These are phyloP conservation scores for Rhodotorula glutinis DNA, from an alignment of 1,284 basidiomycete genomes.

Conservation along the genomic window DNA sequence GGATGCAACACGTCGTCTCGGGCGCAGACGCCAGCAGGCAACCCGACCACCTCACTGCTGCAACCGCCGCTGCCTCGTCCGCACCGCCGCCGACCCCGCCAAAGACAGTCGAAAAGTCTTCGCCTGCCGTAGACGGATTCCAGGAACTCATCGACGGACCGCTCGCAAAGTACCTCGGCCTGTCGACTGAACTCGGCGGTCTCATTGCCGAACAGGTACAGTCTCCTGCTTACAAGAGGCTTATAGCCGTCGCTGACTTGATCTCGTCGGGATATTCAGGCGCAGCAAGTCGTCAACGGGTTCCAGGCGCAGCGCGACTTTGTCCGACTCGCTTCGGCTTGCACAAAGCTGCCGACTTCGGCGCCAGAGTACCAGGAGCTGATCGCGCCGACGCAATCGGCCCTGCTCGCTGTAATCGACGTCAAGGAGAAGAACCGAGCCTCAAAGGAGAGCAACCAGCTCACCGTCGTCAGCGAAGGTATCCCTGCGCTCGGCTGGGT, in stretches of 20 bases:
- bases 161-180: constrained; percentile 67
- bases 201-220: constrained; percentile 73
- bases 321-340: constrained; percentile 65
- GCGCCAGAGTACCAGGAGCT: constrained; percentile 62
- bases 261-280: too few relatives aligned
- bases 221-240: constrained; percentile 19
- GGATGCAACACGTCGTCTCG: constrained; percentile 34
- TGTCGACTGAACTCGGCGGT: constrained; percentile 72
- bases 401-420: constrained; percentile 71
- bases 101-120: constrained; percentile 1
- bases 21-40: constrained; percentile 22
- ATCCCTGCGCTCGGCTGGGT: constrained; percentile 90
- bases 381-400: constrained; percentile 67
- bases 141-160: constrained; percentile 68
- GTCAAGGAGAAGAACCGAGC: constrained; percentile 78
- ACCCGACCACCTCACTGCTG: constrained; percentile 7
- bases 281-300: constrained; percentile 64
- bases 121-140: constrained; percentile 63
- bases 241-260: not conserved
- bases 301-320: constrained; percentile 67
- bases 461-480: constrained; percentile 78
- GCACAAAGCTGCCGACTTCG: constrained; percentile 59
- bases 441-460: constrained; percentile 75
- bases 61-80: constrained; percentile 29
- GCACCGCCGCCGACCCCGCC: constrained; percentile 1